Evolutionary conservation across 2,329 filamentous ascomycete species (phyloP), one percentile per base, ranked within the genome.

Genomic region (Aulographum hederae): DNA sequence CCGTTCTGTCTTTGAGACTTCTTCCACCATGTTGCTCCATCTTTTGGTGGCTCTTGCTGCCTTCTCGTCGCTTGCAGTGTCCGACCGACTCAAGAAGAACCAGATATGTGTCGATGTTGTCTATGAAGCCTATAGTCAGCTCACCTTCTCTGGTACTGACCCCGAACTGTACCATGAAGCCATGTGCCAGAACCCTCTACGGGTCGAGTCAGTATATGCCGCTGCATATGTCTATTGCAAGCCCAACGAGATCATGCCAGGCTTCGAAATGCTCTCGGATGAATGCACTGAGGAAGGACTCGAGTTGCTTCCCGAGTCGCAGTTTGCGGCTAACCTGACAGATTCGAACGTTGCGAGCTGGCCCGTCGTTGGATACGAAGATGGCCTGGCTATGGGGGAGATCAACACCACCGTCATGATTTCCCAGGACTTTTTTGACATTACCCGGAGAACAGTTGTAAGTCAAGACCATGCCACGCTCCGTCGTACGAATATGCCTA

Each of bases 161-260:
- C 27, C 27, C 8, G 11, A 13, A 10, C 8, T 8, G 8, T 8
- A 28, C 27, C 15, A 28, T 16, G 8, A 28, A 8, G 8, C 27
- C 28, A 13, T 18, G 10, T 34, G 32, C 18, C 32, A 23, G 26
- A 21, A 30, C 18, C 32, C 16, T 11, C 17, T 30, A 4, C 18
- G 25, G 11, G 26, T 30, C 15, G 13, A 10, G 3, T 19, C 32
- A 11, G 21, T 34, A 10, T 34, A 34, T 17, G 32, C 32, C 18
- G 20, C 32, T 11, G 27, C 26, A 4, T 18, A 3, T 3, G 15
- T 14, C 14, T 34, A 34, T 16, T 34, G 32, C 15, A 21, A 16
- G 6, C 15, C 23, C 6, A 18, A 20, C 10, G 32, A 34, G 23
- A 4, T 34, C 18, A 23, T 8, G 10, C 17, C 18, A 15, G 30